Evolutionary conservation across 768 basidiomycete species (phyloP).

Genomic region (Leccinellum rugosiceps): DNA sequence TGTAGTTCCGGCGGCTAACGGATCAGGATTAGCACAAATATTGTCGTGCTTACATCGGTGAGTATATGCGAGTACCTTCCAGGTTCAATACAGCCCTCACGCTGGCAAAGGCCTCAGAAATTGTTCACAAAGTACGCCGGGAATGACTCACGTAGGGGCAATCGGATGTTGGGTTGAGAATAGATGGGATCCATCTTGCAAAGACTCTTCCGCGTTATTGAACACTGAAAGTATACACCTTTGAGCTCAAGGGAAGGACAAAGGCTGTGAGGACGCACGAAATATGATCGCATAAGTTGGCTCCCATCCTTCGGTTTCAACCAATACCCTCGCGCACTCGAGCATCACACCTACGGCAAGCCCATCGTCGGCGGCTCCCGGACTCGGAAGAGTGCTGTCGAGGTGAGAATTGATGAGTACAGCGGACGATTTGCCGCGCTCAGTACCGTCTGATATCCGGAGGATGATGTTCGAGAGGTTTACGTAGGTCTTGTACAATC

Average conservation of each 20-base stretch:
- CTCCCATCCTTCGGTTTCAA: conserved; percentile 60
- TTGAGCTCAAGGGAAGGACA: neutral
- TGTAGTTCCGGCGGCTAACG: conserved; percentile 74
- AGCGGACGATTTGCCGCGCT: conserved; percentile 71
- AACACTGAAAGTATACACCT: conserved; percentile 55
- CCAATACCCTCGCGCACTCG: conserved; percentile 77
- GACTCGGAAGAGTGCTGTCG: conserved; percentile 86
- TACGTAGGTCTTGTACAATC: conserved; percentile 83
- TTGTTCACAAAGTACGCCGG: neutral
- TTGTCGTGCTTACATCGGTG: neutral
- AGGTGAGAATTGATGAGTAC: conserved; percentile 87
- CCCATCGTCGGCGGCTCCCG: conserved; percentile 87
- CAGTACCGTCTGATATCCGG: conserved; percentile 77
- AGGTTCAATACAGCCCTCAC: conserved; percentile 64
- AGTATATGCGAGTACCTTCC: conserved; percentile 53
- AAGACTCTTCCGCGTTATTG: conserved; percentile 91
- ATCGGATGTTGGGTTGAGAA: conserved; percentile 87
- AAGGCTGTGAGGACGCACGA: conserved; percentile 46
- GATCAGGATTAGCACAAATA: conserved; percentile 1
- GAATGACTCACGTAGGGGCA: conserved; percentile 56
- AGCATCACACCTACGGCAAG: conserved; percentile 89
- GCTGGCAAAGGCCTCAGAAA: conserved; percentile 35
- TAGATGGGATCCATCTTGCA: conserved; percentile 93
- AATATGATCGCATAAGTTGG: conserved; percentile 81
- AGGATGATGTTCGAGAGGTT: conserved; percentile 88